Evolutionary conservation across 768 basidiomycete genomes (phyloP).

Genomic region (Daedaleopsis sinensis): DNA sequence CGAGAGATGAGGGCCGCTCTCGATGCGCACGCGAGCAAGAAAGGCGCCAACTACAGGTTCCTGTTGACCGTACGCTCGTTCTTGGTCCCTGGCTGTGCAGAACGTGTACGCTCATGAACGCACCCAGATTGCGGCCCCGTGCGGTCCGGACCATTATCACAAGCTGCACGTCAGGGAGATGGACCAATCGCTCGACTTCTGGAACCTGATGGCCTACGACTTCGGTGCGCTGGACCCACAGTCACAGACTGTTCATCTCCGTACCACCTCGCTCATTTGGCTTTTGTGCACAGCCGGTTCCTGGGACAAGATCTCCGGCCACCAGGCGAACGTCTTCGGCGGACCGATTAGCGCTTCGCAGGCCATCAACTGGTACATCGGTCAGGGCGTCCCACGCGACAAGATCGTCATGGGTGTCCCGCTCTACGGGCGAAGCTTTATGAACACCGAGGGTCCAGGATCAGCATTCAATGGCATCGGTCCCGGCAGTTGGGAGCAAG

Average conservation of each 20-base stretch:
- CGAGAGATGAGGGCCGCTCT: constrained; percentile 73
- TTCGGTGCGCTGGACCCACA: constrained; percentile 51
- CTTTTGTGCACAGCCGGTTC: constrained; percentile 58
- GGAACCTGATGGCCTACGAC: constrained; percentile 97
- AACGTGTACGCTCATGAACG: constrained; percentile 6
- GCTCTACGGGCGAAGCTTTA: constrained; percentile 91
- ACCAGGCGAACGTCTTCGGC: constrained; percentile 87
- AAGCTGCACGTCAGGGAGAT: constrained; percentile 81
- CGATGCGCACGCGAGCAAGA: constrained; percentile 74
- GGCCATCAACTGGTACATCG: constrained; percentile 70
- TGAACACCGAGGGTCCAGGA: constrained; percentile 83
- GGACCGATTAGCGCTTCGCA: constrained; percentile 63
- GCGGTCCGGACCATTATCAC: constrained; percentile 84
- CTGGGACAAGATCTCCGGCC: constrained; percentile 70
- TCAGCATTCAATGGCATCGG: constrained; percentile 80
- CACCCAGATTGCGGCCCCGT: constrained; percentile 85
- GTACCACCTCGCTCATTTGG: neutral
- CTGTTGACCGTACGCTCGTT: constrained; percentile 65
- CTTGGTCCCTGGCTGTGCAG: neutral
- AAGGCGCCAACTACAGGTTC: constrained; percentile 63
- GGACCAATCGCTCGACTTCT: constrained; percentile 89
- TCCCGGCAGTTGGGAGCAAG: constrained; percentile 87
- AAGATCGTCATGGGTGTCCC: constrained; percentile 93
- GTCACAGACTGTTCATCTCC: neutral
- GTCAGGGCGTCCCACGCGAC: constrained; percentile 68